phyloP scores from a whole-genome alignment of 176 grass and related monocot species.

The Cenchrus purpureus region DNA sequence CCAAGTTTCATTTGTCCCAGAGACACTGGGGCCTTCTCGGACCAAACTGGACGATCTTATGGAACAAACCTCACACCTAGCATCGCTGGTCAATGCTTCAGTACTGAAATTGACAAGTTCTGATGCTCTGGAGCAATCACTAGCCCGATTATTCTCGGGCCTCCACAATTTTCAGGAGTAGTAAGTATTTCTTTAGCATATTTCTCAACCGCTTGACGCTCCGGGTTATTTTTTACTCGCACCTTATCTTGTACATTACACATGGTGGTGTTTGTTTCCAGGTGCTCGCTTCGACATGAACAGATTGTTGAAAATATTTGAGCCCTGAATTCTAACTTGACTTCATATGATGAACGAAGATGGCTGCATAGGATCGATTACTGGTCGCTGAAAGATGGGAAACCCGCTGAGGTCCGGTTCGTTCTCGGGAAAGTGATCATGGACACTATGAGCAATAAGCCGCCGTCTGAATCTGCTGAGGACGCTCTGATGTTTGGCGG shows the following conservation, averaged over 20 bases:
- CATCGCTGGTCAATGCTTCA: slow-evolving; percentile 66
- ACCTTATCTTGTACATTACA: slow-evolving; percentile 3
- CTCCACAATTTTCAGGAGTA: slow-evolving; percentile 58
- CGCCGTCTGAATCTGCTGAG: slow-evolving; percentile 19
- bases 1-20: slow-evolving; percentile 59
- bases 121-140: slow-evolving; percentile 61
- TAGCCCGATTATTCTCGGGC: slow-evolving; percentile 53
- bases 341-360: slow-evolving; percentile 45
- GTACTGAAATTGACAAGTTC: slow-evolving; percentile 53
- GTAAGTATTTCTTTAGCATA: slow-evolving; percentile 52
- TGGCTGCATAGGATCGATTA: slow-evolving; percentile 62
- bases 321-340: slow-evolving; percentile 45
- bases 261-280: slow-evolving; percentile 40
- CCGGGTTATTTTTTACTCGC: neutral
- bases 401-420: slow-evolving; percentile 62
- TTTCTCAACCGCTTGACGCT: neutral
- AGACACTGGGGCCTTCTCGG: slow-evolving; percentile 49
- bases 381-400: slow-evolving; percentile 58
- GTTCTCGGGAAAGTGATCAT: slow-evolving; percentile 79
- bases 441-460: slow-evolving; percentile 55
- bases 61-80: slow-evolving; percentile 57
- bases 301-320: slow-evolving; percentile 58
- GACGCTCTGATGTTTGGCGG: neutral
- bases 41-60: slow-evolving; percentile 59
- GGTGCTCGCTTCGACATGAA: slow-evolving; percentile 64